Evolutionary conservation across 495 filamentous ascomycete genomes (phyloP).

Genomic region (Penicillium simplicissimum): DNA sequence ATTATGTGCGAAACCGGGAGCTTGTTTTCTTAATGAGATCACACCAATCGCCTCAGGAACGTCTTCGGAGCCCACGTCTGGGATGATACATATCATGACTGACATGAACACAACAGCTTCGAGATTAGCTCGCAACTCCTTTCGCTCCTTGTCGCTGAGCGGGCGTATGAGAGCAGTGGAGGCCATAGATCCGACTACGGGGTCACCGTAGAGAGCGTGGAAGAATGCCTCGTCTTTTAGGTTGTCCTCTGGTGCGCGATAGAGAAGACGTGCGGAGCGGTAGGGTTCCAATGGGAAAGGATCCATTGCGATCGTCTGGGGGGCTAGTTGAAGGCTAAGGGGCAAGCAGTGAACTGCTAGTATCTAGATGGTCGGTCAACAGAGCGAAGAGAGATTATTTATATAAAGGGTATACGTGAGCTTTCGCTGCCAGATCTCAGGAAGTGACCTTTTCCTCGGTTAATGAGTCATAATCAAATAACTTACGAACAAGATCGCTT

Average conservation of each 20-base stretch:
- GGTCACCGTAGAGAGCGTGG: conserved; percentile 10
- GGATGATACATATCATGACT: conserved; percentile 4
- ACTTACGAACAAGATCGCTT: no score
- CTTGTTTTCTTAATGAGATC: not conserved
- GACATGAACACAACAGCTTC: conserved; percentile 6
- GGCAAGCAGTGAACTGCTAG: not conserved
- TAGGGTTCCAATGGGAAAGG: conserved; percentile 4
- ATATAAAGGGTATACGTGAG: not conserved
- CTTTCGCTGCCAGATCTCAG: no score
- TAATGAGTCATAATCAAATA: no score
- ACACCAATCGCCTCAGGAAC: not conserved
- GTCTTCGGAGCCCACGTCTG: conserved; percentile 18
- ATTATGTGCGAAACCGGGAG: not conserved
- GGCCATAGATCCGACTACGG: conserved; percentile 50
- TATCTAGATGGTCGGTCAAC: not conserved
- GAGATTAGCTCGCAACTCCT: conserved; percentile 2
- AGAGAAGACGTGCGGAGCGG: conserved; percentile 8
- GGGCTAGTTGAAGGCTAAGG: conserved; percentile 1
- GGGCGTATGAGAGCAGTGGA: conserved; percentile 31
- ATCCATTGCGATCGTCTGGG: conserved; percentile 17
- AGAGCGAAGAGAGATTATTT: not conserved
- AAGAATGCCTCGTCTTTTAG: conserved; percentile 36
- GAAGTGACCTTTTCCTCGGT: no score
- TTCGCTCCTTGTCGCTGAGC: conserved; percentile 52
- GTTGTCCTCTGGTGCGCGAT: conserved; percentile 12